phyloP scores from a whole-genome alignment of 1,139 yeast species.

The Candida pseudoviswanathii region DNA sequence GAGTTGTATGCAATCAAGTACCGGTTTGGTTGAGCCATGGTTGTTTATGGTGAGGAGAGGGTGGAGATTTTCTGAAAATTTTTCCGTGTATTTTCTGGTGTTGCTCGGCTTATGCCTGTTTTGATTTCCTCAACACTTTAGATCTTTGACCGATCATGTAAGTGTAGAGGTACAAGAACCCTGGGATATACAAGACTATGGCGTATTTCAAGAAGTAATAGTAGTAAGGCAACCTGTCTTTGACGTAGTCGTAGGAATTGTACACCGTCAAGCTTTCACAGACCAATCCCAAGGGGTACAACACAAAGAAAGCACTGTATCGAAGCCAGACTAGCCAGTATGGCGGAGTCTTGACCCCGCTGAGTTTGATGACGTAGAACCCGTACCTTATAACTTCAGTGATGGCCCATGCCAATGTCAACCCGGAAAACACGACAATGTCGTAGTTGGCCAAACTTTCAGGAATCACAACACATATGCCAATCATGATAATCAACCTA shows the following conservation, averaged over 20 bases:
- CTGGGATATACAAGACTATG: slow-evolving; percentile 34
- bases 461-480: slow-evolving; percentile 34
- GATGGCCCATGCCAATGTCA: slow-evolving; percentile 37
- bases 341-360: slow-evolving; percentile 19
- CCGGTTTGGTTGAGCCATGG: slow-evolving; percentile 31
- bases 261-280: slow-evolving; percentile 36
- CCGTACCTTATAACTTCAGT: slow-evolving; percentile 37
- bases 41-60: not conserved
- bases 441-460: slow-evolving; percentile 35
- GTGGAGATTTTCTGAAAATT: not conserved
- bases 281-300: slow-evolving; percentile 38
- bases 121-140: slow-evolving; percentile 19
- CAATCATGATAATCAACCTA: slow-evolving; percentile 33
- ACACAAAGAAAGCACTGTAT: slow-evolving; percentile 33
- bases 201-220: slow-evolving; percentile 32
- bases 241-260: slow-evolving; percentile 23
- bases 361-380: slow-evolving; percentile 21
- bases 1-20: slow-evolving; percentile 50
- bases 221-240: slow-evolving; percentile 15
- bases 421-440: slow-evolving; percentile 24
- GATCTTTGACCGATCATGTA: slow-evolving; percentile 37
- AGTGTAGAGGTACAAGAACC: slow-evolving; percentile 31
- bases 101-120: not conserved
- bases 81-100: not conserved
- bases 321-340: slow-evolving; percentile 30